Base-by-base conservation (phyloP, 305 asterid species). In the Fraxinus latifolia region DNA sequence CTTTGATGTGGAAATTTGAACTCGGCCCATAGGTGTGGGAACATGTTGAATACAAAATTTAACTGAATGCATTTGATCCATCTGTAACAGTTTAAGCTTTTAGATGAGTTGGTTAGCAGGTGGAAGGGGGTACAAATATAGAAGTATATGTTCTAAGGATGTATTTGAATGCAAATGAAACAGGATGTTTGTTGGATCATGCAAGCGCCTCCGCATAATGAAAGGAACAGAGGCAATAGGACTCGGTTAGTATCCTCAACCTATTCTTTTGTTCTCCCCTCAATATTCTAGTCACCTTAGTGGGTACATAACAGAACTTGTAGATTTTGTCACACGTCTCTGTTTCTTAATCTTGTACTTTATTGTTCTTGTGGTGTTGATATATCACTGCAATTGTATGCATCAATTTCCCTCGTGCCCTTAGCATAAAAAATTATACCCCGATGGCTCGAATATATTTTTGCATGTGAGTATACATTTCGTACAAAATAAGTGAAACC, bases 201-300 rank as follows among this genome's bases (percentile, higher is more conserved):
- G 96, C 91, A 91, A 89, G 88, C 94, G 96, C 83, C 88, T 91
- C 32, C 92, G 93, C 87, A 85, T 92, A 74, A 89, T 91, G 94
- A 89, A 91, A 89, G 93, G 94, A 74, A 82, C 87, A 1, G 94
- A 92, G 82, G 94, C 93, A 19, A 91, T 86, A 73, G 96, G 94
- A 84, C 90, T 90, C 12, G 94, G 93, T 92, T 77, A 79, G 93
- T 83, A 31, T 72, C 44, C 12, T 58, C 67, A 8, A 55, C 9
- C 67, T 17, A n/a, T 6, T 44, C 55, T 44, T 44, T 12, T 44
- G 55, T 44, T 44, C 17, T 44, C 2, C 55, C 55, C 55, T 44
- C 55, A 12, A 44, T 44, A 3, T 11, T 42, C n/a, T 11, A 12
- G 53, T 44, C n/a, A 12, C 4, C 50, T 44, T 44, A 44, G 53